Conservation (phyloP, 805 yeast genomes). For the Kuraishia floccosa region DNA sequence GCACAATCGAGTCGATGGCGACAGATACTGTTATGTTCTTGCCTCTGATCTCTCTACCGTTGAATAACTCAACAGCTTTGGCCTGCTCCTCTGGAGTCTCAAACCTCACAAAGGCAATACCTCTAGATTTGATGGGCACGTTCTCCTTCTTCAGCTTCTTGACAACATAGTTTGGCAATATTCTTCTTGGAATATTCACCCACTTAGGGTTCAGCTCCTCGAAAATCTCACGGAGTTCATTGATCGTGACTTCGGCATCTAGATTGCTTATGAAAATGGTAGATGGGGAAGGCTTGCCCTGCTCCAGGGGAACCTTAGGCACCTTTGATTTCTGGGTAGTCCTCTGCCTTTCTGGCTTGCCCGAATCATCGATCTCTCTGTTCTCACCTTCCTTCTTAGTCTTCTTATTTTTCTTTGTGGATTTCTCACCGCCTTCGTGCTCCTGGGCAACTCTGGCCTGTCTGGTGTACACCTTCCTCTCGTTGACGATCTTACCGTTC, state of each 20-base stretch:
- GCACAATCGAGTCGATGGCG: constrained; percentile 50
- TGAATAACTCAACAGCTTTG: constrained; percentile 45
- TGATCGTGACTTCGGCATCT: constrained; percentile 35
- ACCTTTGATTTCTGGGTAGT: too few species aligned
- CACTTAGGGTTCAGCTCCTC: constrained; percentile 39
- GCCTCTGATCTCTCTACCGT: constrained; percentile 57
- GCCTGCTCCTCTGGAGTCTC: constrained; percentile 31
- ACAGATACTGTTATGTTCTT: constrained; percentile 55
- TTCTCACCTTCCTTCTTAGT: constrained; percentile 7
- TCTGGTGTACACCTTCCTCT: constrained; percentile 34
- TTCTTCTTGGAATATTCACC: constrained; percentile 48
- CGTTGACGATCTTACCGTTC: constrained; percentile 17
- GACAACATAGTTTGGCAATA: constrained; percentile 29
- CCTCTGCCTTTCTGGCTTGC: constrained; percentile 6
- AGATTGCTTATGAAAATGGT: constrained; percentile 55
- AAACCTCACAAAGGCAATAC: constrained; percentile 55
- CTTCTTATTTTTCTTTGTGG: constrained; percentile 6
- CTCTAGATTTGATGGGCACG: constrained; percentile 40
- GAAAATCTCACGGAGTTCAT: constrained; percentile 32
- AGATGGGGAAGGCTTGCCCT: constrained; percentile 42
- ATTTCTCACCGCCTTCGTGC: constrained; percentile 6
- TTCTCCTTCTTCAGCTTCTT: constrained; percentile 32
- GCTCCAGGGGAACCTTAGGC: constrained; percentile 18
- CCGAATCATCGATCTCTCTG: constrained; percentile 12
- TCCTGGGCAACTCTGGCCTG: constrained; percentile 23